Evolutionary conservation across 768 basidiomycete genomes (phyloP).

Genomic region (Pulveroboletus sp.): DNA sequence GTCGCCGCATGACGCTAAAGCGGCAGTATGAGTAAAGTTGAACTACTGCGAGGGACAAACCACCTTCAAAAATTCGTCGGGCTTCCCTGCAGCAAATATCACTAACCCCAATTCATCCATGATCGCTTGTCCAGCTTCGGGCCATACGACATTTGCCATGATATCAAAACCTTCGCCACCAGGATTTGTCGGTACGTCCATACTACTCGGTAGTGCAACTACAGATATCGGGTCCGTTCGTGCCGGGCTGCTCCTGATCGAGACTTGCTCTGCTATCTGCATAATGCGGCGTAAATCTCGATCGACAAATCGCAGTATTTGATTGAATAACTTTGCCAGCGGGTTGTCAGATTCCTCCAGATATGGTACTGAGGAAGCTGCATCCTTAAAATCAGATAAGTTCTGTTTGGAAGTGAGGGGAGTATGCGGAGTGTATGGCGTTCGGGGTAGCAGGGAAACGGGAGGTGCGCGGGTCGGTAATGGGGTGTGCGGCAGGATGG

Average conservation of each 20-base stretch:
- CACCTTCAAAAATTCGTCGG: constrained; percentile 87
- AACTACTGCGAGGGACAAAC: constrained; percentile 14
- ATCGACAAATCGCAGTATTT: constrained; percentile 77
- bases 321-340: constrained; percentile 77
- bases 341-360: constrained; percentile 67
- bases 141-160: constrained; percentile 87
- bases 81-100: constrained; percentile 90
- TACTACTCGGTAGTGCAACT: background rate
- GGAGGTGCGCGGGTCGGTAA: constrained; percentile 31
- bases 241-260: constrained; percentile 43
- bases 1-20: constrained; percentile 81
- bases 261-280: constrained; percentile 70
- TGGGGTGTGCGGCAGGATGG: constrained; percentile 75
- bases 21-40: constrained; percentile 1
- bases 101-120: constrained; percentile 80
- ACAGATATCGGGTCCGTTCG: constrained; percentile 9
- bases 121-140: constrained; percentile 75
- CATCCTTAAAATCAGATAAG: constrained; percentile 33
- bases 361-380: constrained; percentile 42
- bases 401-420: constrained; percentile 43
- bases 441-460: constrained; percentile 46
- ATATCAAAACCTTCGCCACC: constrained; percentile 64
- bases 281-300: constrained; percentile 72
- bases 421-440: constrained; percentile 54
- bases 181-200: constrained; percentile 6